Evolutionary conservation across 2,329 filamentous ascomycete genomes (phyloP).

Genomic region (Trichoderma sp.): DNA sequence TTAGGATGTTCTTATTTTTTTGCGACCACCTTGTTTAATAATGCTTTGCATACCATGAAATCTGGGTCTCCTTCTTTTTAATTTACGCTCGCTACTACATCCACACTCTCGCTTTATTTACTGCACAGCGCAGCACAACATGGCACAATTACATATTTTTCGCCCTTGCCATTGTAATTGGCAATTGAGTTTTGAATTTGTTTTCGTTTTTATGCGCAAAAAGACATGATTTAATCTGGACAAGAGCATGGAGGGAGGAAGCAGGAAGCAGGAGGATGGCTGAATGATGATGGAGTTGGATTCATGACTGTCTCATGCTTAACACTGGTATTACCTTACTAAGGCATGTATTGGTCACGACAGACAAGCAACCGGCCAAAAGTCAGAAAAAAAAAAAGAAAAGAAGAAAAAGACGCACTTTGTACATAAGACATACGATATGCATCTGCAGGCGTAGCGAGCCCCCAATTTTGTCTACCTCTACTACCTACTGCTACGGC

Average conservation of each 20-base stretch:
- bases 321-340: neutral
- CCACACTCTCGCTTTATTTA: constrained; percentile 11
- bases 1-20: constrained; percentile 3
- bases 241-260: neutral
- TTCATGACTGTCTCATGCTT: neutral
- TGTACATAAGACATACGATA: constrained; percentile 26
- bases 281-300: neutral
- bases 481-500: neutral
- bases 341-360: neutral
- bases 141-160: neutral
- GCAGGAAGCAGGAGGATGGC: neutral
- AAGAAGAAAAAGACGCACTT: neutral
- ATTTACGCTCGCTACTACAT: constrained; percentile 6
- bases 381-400: neutral
- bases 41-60: constrained; percentile 27
- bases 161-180: neutral
- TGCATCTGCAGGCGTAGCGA: constrained; percentile 23
- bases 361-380: neutral
- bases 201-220: neutral
- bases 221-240: constrained; percentile 15
- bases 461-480: neutral
- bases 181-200: neutral
- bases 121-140: constrained; percentile 8
- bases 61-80: constrained; percentile 3
- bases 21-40: constrained; percentile 26